A percentile compares a stretch with the other conserved stretches of the same genome.
Conservation (phyloP, 305 asterid species). For the Solanum hybrid region DNA sequence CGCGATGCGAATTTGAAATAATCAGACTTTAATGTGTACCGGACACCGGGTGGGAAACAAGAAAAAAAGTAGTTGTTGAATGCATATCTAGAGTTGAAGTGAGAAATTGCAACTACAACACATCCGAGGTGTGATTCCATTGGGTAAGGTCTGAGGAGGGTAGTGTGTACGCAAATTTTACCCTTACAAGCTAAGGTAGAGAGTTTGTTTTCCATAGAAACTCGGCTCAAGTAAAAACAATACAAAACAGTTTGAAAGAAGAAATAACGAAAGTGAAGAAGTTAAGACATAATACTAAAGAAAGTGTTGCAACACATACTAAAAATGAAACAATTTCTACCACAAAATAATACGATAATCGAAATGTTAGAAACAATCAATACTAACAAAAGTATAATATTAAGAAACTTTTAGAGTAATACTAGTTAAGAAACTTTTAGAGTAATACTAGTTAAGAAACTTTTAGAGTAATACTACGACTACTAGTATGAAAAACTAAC, state of each 20-base stretch:
- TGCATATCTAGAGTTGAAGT: background rate
- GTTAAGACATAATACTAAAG: background rate
- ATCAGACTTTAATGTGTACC: too few species aligned
- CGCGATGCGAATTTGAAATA: background rate
- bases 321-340: background rate
- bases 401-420: background rate
- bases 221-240: background rate
- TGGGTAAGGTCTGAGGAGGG: background rate
- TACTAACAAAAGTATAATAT: background rate
- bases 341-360: background rate
- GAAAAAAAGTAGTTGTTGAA: background rate
- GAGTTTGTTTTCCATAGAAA: background rate
- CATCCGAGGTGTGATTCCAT: background rate
- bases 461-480: background rate
- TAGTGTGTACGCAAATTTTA: background rate
- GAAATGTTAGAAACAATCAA: background rate
- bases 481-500: background rate
- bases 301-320: background rate
- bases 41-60: background rate
- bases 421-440: too few species aligned
- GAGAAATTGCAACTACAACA: background rate
- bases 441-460: background rate
- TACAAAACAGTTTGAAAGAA: background rate
- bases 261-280: background rate
- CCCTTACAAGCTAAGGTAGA: background rate